Evolutionary conservation across 805 yeast species (phyloP), one percentile per base, ranked within the genome.

Genomic region (Metschnikowia reukaufii): DNA sequence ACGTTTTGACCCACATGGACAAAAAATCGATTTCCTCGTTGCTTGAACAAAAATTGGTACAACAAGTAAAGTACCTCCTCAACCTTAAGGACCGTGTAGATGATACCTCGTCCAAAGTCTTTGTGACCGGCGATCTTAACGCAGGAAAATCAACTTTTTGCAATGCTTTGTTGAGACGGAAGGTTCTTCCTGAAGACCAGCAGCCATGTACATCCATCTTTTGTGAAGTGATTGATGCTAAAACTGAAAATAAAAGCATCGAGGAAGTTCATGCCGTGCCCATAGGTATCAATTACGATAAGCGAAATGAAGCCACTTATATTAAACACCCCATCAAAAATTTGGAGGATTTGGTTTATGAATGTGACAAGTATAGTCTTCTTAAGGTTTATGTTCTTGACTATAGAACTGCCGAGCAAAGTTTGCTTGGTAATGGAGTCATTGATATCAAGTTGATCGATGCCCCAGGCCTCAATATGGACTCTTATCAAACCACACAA

Each of bases 181-280:
- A 81, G 41, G 67, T 94, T 2, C 68, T 94, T 39, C 99, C 99
- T 0, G 96, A 87, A 60, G 99, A 94, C 66, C 99, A 94, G 61
- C 96, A 94, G 62, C 99, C 99, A 2, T 90, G 97, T 59, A 94
- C 99, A 0, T 84, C 88, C 51, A 97, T 94, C 0, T 95, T 95
- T 60, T 91, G 97, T 63, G 99, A 95, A 66, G 92, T 95, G 6
- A 72, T 88, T 23, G 97, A 94, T 64, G 88, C 90, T 9, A 71
- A 81, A 17, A 63, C 61, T 21, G 87, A 83, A 36, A 92, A 92
- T 61, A 70, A 75, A 34, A 81, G 84, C 15, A 59, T 81, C 13
- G 97, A 95, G 67, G 96, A 91, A 64, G 97, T 92, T 1, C 99
- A 94, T 66, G 98, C 99, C 0, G 82, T 94, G 17, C 79, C 82